Evolutionary conservation across 2,329 filamentous ascomycete species (phyloP).

Genomic region (Aspergillus aculeatinus): DNA sequence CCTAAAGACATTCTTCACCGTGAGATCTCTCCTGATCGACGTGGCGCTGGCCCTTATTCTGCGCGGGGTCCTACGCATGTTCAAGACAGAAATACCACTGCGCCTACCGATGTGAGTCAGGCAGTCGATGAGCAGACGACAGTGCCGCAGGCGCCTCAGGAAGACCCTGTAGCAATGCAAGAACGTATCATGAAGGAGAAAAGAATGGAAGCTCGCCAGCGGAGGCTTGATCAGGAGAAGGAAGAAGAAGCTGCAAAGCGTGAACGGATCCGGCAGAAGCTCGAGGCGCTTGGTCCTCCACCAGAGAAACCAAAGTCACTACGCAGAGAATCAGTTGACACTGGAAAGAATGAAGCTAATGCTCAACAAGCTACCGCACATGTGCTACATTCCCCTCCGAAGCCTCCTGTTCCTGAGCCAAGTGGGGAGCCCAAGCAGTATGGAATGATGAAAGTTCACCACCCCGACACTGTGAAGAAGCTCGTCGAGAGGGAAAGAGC

Average conservation of each 20-base stretch:
- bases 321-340: conserved; percentile 28
- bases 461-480: conserved; percentile 54
- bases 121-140: conserved; percentile 20
- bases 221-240: conserved; percentile 54
- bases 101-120: conserved; percentile 17
- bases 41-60: conserved; percentile 29
- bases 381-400: conserved; percentile 54
- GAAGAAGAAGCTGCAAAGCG: conserved; percentile 58
- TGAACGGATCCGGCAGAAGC: conserved; percentile 57
- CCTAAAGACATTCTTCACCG: conserved; percentile 22
- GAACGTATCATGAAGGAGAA: conserved; percentile 62
- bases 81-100: conserved; percentile 27
- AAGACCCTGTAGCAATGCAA: conserved; percentile 53
- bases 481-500: conserved; percentile 39
- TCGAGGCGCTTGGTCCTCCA: conserved; percentile 53
- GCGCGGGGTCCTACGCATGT: conserved; percentile 28
- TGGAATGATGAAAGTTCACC: conserved; percentile 63
- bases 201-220: conserved; percentile 55
- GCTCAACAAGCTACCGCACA: conserved; percentile 27
- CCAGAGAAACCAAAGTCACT: conserved; percentile 37
- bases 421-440: conserved; percentile 60
- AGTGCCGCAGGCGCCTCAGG: conserved; percentile 25
- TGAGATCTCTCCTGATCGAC: conserved; percentile 30
- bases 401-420: conserved; percentile 58
- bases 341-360: conserved; percentile 25